Percentiles rank a stretch among this genome's conserved stretches.
Conservation (phyloP, 2,329 filamentous ascomycete species). For the Exserohilum rostratum region DNA sequence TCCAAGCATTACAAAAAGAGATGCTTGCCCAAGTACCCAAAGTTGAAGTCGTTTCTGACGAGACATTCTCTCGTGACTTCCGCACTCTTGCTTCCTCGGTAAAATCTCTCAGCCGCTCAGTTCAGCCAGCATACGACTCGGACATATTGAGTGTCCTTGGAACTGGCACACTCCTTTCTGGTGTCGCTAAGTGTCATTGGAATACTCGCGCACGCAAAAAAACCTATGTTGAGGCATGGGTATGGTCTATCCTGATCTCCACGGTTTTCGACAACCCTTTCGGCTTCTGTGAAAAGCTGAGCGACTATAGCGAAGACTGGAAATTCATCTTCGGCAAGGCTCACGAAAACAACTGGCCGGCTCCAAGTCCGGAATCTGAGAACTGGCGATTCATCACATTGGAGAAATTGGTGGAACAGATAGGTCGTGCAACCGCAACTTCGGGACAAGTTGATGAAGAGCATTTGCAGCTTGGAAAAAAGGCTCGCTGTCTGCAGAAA, state of each 20-base stretch:
- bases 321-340: background rate
- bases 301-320: background rate
- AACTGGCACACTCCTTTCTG: background rate
- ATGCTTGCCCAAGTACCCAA: background rate
- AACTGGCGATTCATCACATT: background rate
- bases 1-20: background rate
- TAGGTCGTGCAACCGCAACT: slow-evolving; percentile 1
- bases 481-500: background rate
- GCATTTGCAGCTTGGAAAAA: background rate
- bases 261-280: background rate
- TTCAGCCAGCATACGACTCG: background rate
- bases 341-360: background rate
- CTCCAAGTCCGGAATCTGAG: background rate
- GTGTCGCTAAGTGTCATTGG: slow-evolving; percentile 13
- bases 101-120: slow-evolving; percentile 1
- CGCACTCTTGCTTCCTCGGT: background rate
- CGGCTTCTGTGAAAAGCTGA: background rate
- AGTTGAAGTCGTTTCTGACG: background rate
- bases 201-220: slow-evolving; percentile 12
- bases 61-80: background rate
- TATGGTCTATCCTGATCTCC: slow-evolving; percentile 20
- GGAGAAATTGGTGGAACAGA: background rate
- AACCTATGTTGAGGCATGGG: slow-evolving; percentile 17
- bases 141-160: background rate
- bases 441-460: background rate